These are phyloP conservation scores for Calocybe indica DNA, from an alignment of 768 basidiomycete species.

Conservation along the genomic window DNA sequence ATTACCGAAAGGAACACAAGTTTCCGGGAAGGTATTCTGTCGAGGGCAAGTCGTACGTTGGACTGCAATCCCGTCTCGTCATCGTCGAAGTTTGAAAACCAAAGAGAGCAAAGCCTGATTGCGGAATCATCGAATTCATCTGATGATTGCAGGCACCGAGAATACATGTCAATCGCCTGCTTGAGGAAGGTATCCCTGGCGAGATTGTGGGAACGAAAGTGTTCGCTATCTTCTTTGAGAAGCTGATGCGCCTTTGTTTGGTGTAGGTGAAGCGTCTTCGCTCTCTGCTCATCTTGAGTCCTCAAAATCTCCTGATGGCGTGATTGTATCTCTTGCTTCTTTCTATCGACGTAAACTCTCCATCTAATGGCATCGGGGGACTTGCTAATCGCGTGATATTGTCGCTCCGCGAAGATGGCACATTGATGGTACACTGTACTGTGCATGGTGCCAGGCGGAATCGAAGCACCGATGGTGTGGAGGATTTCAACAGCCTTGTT, in stretches of 20 bases:
- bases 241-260: slow-evolving; percentile 24
- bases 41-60: slow-evolving; percentile 39
- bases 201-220: slow-evolving; percentile 49
- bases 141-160: slow-evolving; percentile 62
- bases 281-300: slow-evolving; percentile 9
- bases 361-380: slow-evolving; percentile 67
- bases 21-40: slow-evolving; percentile 75
- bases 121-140: slow-evolving; percentile 72
- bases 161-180: slow-evolving; percentile 82
- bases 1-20: slow-evolving; percentile 77
- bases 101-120: slow-evolving; percentile 83
- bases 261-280: slow-evolving; percentile 12
- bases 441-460: slow-evolving; percentile 21
- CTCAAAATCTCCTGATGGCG: slow-evolving; percentile 30
- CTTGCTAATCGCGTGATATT: slow-evolving; percentile 66
- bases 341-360: slow-evolving; percentile 69
- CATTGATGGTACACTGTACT: slow-evolving; percentile 73
- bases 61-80: slow-evolving; percentile 33
- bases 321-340: slow-evolving; percentile 60
- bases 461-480: slow-evolving; percentile 13
- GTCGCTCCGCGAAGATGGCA: slow-evolving; percentile 85
- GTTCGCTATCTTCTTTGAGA: slow-evolving; percentile 36
- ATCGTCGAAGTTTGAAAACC: slow-evolving; percentile 84
- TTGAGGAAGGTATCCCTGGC: slow-evolving; percentile 59
- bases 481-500: slow-evolving; percentile 43